Conservation (phyloP, 1,139 yeast species). For the Hanseniaspora sp. region DNA sequence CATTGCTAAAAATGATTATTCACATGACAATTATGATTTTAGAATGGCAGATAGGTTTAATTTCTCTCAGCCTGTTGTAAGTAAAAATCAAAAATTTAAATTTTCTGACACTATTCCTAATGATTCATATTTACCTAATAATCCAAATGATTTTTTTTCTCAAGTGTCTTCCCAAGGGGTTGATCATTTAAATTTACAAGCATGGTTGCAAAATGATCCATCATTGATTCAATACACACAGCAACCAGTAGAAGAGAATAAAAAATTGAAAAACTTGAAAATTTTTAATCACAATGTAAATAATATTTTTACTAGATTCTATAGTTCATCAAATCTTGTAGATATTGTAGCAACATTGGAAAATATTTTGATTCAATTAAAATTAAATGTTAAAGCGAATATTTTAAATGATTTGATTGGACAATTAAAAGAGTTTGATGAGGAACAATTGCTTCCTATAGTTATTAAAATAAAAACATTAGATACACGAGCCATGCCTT, state of each 20-base stretch:
- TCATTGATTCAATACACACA: constrained; percentile 25
- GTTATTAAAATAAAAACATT: constrained; percentile 35
- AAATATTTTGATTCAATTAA: constrained; percentile 21
- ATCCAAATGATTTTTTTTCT: constrained; percentile 3
- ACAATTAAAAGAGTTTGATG: constrained; percentile 21
- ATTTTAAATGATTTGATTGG: constrained; percentile 18
- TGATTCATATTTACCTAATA: constrained; percentile 2
- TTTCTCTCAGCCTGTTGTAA: constrained; percentile 4
- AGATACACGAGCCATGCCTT: constrained; percentile 38
- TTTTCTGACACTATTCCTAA: background rate
- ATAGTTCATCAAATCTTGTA: constrained; percentile 23
- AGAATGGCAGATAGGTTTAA: constrained; percentile 1
- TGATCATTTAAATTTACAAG: background rate
- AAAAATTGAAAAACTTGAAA: constrained; percentile 15
- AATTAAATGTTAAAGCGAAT: constrained; percentile 23
- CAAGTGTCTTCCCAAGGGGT: background rate
- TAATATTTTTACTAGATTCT: constrained; percentile 25
- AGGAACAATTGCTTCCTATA: constrained; percentile 26
- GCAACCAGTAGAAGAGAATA: constrained; percentile 12
- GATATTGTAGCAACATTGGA: constrained; percentile 24
- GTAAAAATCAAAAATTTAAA: background rate
- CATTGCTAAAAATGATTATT: constrained; percentile 13
- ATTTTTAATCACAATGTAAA: constrained; percentile 23
- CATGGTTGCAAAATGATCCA: constrained; percentile 22
- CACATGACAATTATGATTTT: background rate